A percentile compares a stretch with the other conserved stretches of the same genome.
Conservation (phyloP, 768 basidiomycete genomes). For the Suillus clintonianus region DNA sequence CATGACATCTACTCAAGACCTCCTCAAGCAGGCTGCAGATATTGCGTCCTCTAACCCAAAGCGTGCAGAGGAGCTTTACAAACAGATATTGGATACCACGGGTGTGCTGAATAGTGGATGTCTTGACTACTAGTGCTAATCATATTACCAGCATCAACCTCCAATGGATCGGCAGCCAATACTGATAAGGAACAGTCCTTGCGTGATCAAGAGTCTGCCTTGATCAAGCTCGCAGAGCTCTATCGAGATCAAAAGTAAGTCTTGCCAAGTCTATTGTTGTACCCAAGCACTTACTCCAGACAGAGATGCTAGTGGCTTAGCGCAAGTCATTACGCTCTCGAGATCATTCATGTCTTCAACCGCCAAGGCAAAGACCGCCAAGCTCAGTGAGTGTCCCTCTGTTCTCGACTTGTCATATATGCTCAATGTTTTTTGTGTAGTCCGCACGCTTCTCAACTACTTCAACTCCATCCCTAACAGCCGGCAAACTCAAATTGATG, state of each 20-base stretch:
- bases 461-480: conserved; percentile 80
- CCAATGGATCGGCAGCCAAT: conserved; percentile 35
- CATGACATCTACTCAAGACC: conserved; percentile 27
- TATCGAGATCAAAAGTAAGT: conserved; percentile 84
- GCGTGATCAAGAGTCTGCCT: conserved; percentile 80
- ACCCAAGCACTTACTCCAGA: conserved; percentile 2
- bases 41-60: conserved; percentile 48
- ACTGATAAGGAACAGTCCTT: conserved; percentile 58
- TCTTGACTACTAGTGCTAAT: neutral
- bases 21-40: conserved; percentile 52
- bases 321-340: conserved; percentile 82
- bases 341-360: conserved; percentile 89
- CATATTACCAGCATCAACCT: conserved; percentile 24
- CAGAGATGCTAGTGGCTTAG: conserved; percentile 84
- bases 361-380: conserved; percentile 96
- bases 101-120: conserved; percentile 23
- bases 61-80: conserved; percentile 75
- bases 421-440: conserved; percentile 38
- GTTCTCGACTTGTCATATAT: neutral
- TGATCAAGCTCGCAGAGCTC: conserved; percentile 83
- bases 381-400: conserved; percentile 63
- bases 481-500: conserved; percentile 74
- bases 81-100: conserved; percentile 56
- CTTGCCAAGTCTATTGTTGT: neutral
- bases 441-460: conserved; percentile 91